Conservation (phyloP, 768 basidiomycete genomes). For the Trametes meyenii region DNA sequence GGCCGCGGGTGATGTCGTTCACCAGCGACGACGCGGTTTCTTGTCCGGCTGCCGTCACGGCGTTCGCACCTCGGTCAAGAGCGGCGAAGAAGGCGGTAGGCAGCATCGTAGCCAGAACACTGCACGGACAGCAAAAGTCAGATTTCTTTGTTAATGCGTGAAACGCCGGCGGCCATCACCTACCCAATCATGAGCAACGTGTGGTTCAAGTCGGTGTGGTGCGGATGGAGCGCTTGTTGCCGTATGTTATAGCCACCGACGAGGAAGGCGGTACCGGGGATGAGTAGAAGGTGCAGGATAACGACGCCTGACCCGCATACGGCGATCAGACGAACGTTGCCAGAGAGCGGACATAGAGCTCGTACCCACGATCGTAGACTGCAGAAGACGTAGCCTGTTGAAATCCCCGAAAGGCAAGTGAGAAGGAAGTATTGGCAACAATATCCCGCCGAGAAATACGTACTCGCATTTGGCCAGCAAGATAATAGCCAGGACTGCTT, state of each 20-base stretch:
- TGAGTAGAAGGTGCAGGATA: constrained; percentile 69
- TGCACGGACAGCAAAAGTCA: constrained; percentile 27
- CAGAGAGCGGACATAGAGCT: neutral
- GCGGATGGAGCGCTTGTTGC: constrained; percentile 70
- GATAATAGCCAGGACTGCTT: constrained; percentile 72
- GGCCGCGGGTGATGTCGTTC: constrained; percentile 46
- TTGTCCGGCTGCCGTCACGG: constrained; percentile 22
- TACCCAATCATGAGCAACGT: constrained; percentile 70
- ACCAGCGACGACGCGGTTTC: constrained; percentile 34
- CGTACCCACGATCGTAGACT: constrained; percentile 67
- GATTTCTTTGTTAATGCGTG: neutral
- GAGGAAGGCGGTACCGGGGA: constrained; percentile 73
- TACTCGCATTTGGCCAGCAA: constrained; percentile 72
- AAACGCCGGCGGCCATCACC: constrained; percentile 18
- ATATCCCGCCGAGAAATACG: constrained; percentile 30
- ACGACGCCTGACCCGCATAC: constrained; percentile 54
- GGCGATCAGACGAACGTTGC: too few relatives aligned
- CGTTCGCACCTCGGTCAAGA: constrained; percentile 41
- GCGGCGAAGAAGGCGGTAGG: constrained; percentile 73
- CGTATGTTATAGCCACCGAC: constrained; percentile 68
- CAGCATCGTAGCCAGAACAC: constrained; percentile 63
- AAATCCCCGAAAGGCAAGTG: constrained; percentile 34
- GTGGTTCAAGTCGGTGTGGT: constrained; percentile 67
- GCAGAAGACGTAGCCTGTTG: constrained; percentile 59
- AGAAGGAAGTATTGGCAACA: neutral